Evolutionary conservation across 2,329 filamentous ascomycete genomes (phyloP).

Genomic region (Aureobasidium sp.): DNA sequence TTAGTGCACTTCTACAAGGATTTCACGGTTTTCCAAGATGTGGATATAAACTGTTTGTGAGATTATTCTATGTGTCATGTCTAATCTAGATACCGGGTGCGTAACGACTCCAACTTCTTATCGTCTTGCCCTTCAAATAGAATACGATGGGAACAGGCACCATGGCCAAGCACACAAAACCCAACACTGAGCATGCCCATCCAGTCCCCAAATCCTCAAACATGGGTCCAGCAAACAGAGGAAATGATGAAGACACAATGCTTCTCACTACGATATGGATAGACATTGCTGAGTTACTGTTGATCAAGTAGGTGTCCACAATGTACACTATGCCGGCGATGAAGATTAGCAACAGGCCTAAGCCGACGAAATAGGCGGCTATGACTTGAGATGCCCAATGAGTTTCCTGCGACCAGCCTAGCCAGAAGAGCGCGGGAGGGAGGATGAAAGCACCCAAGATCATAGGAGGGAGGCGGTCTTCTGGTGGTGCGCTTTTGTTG

Average conservation of each 20-base stretch:
- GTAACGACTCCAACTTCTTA: constrained; percentile 18
- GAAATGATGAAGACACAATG: constrained; percentile 20
- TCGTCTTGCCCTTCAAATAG: constrained; percentile 24
- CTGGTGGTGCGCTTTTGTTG: constrained; percentile 28
- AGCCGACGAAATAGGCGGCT: constrained; percentile 36
- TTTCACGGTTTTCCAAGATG: too few relatives aligned
- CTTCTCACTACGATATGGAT: constrained; percentile 15
- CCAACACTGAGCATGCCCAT: constrained; percentile 28
- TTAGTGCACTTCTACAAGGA: too few relatives aligned
- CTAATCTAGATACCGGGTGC: neutral
- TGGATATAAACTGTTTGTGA: too few relatives aligned
- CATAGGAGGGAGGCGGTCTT: constrained; percentile 41
- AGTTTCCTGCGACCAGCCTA: constrained; percentile 41
- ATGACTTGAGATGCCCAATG: constrained; percentile 40
- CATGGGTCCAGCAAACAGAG: constrained; percentile 30
- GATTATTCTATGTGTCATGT: neutral
- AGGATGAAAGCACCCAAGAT: constrained; percentile 47
- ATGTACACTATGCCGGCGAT: constrained; percentile 40
- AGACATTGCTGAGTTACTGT: constrained; percentile 27
- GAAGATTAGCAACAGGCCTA: constrained; percentile 40
- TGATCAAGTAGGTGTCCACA: constrained; percentile 38
- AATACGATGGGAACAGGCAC: constrained; percentile 23
- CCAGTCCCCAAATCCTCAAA: constrained; percentile 28
- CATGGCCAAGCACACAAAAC: constrained; percentile 25
- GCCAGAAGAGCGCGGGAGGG: constrained; percentile 46